These are phyloP conservation scores for Apiosordaria backusii DNA, from an alignment of 495 filamentous ascomycete genomes.

Conservation along the genomic window DNA sequence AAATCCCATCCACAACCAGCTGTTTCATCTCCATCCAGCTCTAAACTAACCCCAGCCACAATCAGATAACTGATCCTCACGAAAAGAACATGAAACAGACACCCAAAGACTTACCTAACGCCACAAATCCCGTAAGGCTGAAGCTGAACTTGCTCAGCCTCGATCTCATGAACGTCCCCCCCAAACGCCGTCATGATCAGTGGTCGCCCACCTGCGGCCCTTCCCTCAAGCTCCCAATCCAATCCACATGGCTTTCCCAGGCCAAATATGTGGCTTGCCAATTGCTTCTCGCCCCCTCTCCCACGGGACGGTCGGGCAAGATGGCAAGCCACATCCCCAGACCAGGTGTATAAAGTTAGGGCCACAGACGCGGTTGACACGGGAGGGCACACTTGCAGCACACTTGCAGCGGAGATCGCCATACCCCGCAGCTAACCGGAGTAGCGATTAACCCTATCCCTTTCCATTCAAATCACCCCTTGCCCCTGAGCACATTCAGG, in stretches of 20 bases:
- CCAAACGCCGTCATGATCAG: neutral
- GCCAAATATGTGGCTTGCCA: neutral
- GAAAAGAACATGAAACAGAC: neutral
- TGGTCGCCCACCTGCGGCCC: neutral
- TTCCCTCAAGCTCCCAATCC: too few species aligned
- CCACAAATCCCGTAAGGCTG: neutral
- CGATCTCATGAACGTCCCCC: neutral
- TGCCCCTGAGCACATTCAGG: too few species aligned
- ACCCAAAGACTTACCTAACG: neutral
- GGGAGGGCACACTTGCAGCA: neutral
- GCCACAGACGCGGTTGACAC: neutral
- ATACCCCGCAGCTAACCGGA: neutral
- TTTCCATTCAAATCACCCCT: neutral
- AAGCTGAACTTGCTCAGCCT: neutral
- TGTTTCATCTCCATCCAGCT: neutral
- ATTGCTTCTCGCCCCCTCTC: neutral
- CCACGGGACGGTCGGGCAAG: neutral
- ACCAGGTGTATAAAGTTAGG: neutral
- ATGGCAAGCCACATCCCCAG: neutral
- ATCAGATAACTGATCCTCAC: neutral
- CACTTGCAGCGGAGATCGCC: neutral
- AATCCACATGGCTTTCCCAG: neutral
- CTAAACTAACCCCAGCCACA: neutral
- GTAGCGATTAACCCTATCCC: neutral
- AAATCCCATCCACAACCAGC: neutral